Base-by-base conservation (phyloP, 306 rosid genomes). In the Comarum palustre region DNA sequence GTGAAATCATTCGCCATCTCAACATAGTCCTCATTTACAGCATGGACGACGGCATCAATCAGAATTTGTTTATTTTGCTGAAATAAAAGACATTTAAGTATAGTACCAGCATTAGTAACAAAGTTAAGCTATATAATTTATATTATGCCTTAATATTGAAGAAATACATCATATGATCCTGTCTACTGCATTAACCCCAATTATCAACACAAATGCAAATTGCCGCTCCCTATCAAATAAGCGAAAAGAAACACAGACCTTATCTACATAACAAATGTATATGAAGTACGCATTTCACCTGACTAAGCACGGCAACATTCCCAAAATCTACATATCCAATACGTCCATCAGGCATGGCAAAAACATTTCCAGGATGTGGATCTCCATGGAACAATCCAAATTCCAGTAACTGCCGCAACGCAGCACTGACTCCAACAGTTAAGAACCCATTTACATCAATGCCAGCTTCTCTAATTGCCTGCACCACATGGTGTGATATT, bases 1-100 rank as follows among this genome's bases (percentile, higher is more conserved):
- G 99, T 94, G 86, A 94, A 94, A 79, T 94, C 99, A 80, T 91
- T 85, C 66, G 99, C 99, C 99, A 94, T 94, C 84, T 94, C 99
- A 67, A 85, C 87, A 75, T 94, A 94, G 83, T 94, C 99, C 85
- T 94, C 99, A 63, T 94, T 94, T 74, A 91, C 99, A 76, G 99
- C 99, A 51, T 94, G 99, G 71, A 94, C 99, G 45, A 94, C 99
- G 66, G 99, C 99, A 87, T 94, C 99, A 29, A 88, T 94, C 77
- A 94, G 80, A 78, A 91, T 94, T 82, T 94, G 98, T 73, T 91
- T 94, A 77, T 91, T 91, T 90, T 81, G 97, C 99, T 94, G 96
- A 73, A 83, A 85, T 73, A 68, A 75, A 67, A 76, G 64, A 47
- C 64, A 70, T 59, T 78, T 72, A 45, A 47, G 16, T 5, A 60